Conservation (phyloP, 1,284 basidiomycete species). For the Ustilago esculenta region DNA sequence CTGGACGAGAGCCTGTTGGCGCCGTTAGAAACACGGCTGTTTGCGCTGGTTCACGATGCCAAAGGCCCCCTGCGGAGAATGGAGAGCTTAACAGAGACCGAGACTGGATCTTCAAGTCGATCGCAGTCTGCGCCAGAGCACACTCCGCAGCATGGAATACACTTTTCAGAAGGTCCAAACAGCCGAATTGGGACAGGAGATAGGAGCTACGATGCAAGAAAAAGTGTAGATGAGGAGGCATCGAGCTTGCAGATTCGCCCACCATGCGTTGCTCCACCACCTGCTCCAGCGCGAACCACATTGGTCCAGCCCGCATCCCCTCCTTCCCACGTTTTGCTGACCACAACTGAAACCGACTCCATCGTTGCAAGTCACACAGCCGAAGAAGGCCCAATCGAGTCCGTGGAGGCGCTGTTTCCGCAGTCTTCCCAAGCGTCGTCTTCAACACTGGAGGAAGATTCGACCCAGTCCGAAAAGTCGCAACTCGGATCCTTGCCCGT, state of each 20-base stretch:
- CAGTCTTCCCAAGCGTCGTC: constrained; percentile 25
- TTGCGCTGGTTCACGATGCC: constrained; percentile 6
- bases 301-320: background rate
- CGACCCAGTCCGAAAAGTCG: constrained; percentile 29
- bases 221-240: constrained; percentile 5
- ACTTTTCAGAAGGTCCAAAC: too few relatives aligned
- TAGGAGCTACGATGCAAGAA: too few relatives aligned
- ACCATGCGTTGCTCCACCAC: background rate
- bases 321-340: background rate
- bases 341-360: constrained; percentile 12
- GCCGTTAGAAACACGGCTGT: constrained; percentile 22
- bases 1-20: constrained; percentile 17
- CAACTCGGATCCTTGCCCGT: constrained; percentile 1
- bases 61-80: constrained; percentile 8
- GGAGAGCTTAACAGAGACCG: constrained; percentile 13
- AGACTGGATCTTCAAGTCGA: background rate
- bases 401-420: background rate
- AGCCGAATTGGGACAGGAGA: background rate
- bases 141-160: too few relatives aligned
- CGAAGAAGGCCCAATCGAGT: constrained; percentile 23
- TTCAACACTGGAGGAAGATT: constrained; percentile 38
- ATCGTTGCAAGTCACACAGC: constrained; percentile 9
- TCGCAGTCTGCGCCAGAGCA: background rate
- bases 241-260: constrained; percentile 25
- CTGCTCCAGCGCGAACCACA: background rate